Conservation (phyloP, 345 rosid species). For the Gossypium herbaceum region DNA sequence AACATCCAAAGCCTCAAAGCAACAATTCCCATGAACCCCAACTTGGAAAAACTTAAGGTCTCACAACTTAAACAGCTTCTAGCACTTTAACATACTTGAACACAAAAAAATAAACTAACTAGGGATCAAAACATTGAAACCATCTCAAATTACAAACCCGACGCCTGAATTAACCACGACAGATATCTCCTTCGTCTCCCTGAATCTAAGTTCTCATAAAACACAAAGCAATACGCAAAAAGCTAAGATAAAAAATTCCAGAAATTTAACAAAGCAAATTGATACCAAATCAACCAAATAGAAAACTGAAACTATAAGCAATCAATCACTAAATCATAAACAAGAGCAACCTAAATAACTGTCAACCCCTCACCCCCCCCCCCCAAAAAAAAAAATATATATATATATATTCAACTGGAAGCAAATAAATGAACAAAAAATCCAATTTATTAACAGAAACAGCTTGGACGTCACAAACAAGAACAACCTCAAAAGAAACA, state of each 20-base stretch:
- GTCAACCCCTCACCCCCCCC: background rate
- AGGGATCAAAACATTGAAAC: background rate
- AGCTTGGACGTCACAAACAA: background rate
- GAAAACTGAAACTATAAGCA: background rate
- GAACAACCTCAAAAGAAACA: background rate
- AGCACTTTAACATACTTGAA: background rate
- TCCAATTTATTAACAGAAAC: slow-evolving; percentile 12
- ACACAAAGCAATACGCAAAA: background rate
- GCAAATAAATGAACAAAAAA: slow-evolving; percentile 6
- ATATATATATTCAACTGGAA: slow-evolving; percentile 2
- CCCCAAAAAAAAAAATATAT: background rate
- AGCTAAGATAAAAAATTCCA: background rate
- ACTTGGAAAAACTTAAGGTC: background rate
- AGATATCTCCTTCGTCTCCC: background rate
- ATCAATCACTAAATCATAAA: slow-evolving; percentile 14
- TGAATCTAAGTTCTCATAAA: background rate
- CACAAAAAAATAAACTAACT: background rate
- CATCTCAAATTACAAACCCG: background rate
- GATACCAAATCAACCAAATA: slow-evolving; percentile 11
- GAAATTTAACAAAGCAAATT: background rate
- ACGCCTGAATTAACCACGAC: background rate
- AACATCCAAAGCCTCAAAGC: slow-evolving; percentile 18
- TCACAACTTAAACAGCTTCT: background rate
- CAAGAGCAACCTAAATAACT: background rate
- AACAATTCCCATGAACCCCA: slow-evolving; percentile 23